phyloP scores from a whole-genome alignment of 2,329 filamentous ascomycete species.

The Pyricularia sp. region DNA sequence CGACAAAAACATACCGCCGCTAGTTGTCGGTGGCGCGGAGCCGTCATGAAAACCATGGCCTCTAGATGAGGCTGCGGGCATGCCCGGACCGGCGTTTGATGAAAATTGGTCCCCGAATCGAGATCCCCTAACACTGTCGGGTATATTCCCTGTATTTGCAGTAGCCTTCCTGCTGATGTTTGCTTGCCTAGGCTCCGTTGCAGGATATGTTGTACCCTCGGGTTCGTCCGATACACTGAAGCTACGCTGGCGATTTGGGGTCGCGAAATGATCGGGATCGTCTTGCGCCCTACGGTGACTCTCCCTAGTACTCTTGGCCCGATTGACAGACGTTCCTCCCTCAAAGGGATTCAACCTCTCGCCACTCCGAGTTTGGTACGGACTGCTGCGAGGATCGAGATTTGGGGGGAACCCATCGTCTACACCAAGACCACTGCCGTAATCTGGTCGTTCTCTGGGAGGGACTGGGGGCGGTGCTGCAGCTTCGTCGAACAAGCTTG shows the following conservation, averaged over 20 bases:
- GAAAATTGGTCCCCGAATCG: neutral
- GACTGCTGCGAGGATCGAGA: slow-evolving; percentile 38
- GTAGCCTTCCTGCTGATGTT: neutral
- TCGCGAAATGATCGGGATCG: slow-evolving; percentile 6
- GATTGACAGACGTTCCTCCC: slow-evolving; percentile 24
- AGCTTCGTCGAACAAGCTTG: slow-evolving; percentile 13
- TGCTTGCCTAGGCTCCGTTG: neutral
- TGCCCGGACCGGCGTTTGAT: neutral
- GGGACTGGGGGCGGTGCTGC: slow-evolving; percentile 7
- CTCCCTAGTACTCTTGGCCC: slow-evolving; percentile 33
- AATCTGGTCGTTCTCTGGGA: slow-evolving; percentile 7
- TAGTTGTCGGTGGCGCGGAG: neutral
- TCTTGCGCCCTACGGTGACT: slow-evolving; percentile 13
- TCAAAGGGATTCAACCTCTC: slow-evolving; percentile 46
- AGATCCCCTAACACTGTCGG: neutral
- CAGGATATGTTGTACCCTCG: slow-evolving; percentile 12
- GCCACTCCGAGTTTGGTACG: slow-evolving; percentile 41
- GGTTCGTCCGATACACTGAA: slow-evolving; percentile 18
- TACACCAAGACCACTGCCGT: slow-evolving; percentile 27
- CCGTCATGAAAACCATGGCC: neutral
- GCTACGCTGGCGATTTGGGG: slow-evolving; percentile 16
- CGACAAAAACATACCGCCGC: neutral
- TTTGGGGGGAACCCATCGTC: slow-evolving; percentile 31
- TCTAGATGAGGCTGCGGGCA: neutral
- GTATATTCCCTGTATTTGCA: neutral